phyloP scores from a whole-genome alignment of 78 protist genomes.

The Neovahlkampfia damariscottae region DNA sequence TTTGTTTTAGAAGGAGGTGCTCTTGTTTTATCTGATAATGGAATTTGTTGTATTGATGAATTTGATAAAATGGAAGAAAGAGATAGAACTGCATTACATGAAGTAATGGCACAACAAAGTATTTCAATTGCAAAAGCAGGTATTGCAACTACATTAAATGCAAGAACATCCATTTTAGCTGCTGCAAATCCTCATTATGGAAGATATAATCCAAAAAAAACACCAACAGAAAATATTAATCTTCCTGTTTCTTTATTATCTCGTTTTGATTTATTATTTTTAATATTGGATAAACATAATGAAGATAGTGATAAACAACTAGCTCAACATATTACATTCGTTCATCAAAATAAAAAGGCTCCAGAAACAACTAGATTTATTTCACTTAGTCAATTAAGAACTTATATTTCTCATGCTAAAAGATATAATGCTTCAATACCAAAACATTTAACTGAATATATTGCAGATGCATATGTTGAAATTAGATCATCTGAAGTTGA shows the following conservation, averaged over 20 bases:
- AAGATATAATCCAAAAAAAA: conserved; percentile 58
- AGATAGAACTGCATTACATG: conserved; percentile 97
- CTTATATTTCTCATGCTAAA: not conserved
- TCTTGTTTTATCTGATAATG: conserved; percentile 96
- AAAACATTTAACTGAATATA: not conserved
- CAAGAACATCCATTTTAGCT: conserved; percentile 95
- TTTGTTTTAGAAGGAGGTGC: conserved; percentile 95
- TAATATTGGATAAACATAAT: conserved; percentile 81
- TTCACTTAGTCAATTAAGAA: not conserved
- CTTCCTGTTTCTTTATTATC: conserved; percentile 95
- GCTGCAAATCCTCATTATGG: conserved; percentile 98
- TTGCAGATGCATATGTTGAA: not conserved
- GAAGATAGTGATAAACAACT: conserved; percentile 55
- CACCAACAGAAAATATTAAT: conserved; percentile 74
- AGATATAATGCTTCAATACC: not conserved
- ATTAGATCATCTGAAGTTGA: not conserved
- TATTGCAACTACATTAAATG: conserved; percentile 97
- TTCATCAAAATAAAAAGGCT: conserved; percentile 47
- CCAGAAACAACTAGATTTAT: not conserved
- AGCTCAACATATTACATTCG: conserved; percentile 83
- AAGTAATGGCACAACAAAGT: conserved; percentile 99
- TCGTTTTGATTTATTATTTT: conserved; percentile 83
- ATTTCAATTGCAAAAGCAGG: conserved; percentile 98
- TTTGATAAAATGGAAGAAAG: conserved; percentile 92
- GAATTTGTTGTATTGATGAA: conserved; percentile 99